Base-by-base conservation (phyloP, 1,284 basidiomycete species). In the Stereum hirsutum region DNA sequence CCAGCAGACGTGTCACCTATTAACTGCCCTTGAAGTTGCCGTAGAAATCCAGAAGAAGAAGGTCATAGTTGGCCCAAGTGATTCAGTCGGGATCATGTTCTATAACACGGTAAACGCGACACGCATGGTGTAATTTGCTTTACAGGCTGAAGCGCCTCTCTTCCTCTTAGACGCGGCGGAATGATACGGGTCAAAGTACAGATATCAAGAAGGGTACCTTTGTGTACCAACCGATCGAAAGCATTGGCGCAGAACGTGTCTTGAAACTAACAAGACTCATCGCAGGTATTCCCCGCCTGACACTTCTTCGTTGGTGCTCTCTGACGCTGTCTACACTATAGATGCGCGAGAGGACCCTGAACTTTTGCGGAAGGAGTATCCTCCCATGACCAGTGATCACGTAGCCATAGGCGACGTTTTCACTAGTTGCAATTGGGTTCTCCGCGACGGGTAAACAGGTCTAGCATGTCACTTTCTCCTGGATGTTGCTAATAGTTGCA, bases 61-160 rank as follows among this genome's bases (percentile, higher is more conserved):
- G 63, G 86, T 94, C 25, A 70, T 95, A 36, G 79, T 81, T 1
- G 88, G 89, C 1, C 93, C 93, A 0, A 81, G 79, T 49, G 93
- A 97, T 57, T 78, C 80, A 32, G 82, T 94, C 35, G 95, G 94
- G 2, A 82, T 98, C 32, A 57, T 98, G 53, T 65, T 98, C 15
- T 99, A 87, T 67, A 97, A 98, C 52, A 92, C 92, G 43, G 91
- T 95, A 57, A 70, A 32, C 14, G n/a, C n/a, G n/a, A n/a, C n/a
- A n/a, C 28, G 36, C 2, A 40, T 11, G 11, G 33, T 27, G 37
- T 30, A 12, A 23, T 28, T 17, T 27, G n/a, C n/a, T n/a, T n/a
- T n/a, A n/a, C n/a, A n/a, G n/a, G n/a, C n/a, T n/a, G n/a, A n/a
- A 6, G 15, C 15, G 5, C 41, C 30, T 23, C 2, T 41, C 15